A percentile compares a stretch with the other conserved stretches of the same genome.
phyloP scores from a whole-genome alignment of 176 grass and related monocot species.

The Carex pumila region DNA sequence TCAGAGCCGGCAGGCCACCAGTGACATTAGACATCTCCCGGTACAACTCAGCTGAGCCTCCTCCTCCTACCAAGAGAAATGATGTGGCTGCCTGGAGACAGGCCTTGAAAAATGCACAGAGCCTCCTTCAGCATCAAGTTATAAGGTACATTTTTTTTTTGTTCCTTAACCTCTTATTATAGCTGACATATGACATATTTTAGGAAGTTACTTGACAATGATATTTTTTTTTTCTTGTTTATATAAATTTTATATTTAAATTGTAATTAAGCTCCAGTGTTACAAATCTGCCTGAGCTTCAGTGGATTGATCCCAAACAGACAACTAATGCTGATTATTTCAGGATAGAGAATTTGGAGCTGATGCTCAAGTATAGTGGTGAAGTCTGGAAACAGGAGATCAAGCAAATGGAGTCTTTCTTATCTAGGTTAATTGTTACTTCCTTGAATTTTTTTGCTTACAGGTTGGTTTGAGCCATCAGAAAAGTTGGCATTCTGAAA shows the following conservation, averaged over 20 bases:
- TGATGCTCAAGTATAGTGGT: slow-evolving; percentile 73
- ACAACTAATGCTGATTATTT: slow-evolving; percentile 22
- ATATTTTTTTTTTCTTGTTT: neutral
- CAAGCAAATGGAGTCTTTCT: slow-evolving; percentile 75
- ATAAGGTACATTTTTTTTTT: slow-evolving; percentile 38
- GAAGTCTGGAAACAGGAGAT: slow-evolving; percentile 94
- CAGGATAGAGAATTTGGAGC: slow-evolving; percentile 98
- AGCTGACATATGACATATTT: neutral
- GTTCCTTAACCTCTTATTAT: neutral
- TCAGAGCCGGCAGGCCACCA: slow-evolving; percentile 88
- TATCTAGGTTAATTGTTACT: slow-evolving; percentile 69
- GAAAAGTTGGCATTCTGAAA: neutral
- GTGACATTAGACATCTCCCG: slow-evolving; percentile 89
- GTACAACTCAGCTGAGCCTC: slow-evolving; percentile 78
- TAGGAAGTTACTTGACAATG: neutral
- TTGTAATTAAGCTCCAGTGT: neutral
- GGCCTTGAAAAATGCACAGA: slow-evolving; percentile 79
- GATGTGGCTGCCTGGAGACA: slow-evolving; percentile 86
- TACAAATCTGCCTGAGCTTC: neutral
- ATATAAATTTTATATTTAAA: neutral
- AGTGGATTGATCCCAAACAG: slow-evolving; percentile 5
- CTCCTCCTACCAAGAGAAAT: slow-evolving; percentile 69
- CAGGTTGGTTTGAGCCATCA: neutral
- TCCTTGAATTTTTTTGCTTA: neutral
- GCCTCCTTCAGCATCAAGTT: slow-evolving; percentile 90